Percentiles rank a stretch among this genome's conserved stretches.
These are phyloP conservation scores for Xylariomycetidae sp. DNA, from an alignment of 2,329 filamentous ascomycete genomes.

Conservation along the genomic window DNA sequence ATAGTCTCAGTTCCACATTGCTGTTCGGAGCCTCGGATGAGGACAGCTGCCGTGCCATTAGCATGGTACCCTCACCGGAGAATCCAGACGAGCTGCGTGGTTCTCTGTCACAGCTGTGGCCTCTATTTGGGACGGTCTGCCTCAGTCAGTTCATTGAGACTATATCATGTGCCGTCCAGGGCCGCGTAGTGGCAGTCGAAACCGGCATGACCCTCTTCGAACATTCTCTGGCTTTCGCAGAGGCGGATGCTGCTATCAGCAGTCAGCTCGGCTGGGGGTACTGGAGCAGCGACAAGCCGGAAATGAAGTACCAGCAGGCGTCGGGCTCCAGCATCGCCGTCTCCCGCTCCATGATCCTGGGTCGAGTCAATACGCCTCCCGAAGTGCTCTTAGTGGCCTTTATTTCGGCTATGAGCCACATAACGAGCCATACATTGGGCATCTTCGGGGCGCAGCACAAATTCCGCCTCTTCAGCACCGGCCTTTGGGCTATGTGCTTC, in stretches of 20 bases:
- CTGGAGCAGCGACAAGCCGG: constrained; percentile 42
- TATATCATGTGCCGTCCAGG: constrained; percentile 80
- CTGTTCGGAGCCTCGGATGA: constrained; percentile 69
- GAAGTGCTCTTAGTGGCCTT: constrained; percentile 83
- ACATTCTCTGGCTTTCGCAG: constrained; percentile 90
- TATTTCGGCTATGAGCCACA: constrained; percentile 82
- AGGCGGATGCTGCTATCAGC: constrained; percentile 83
- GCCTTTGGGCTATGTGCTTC: constrained; percentile 84
- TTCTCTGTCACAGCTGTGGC: constrained; percentile 72
- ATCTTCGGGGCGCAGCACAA: constrained; percentile 72
- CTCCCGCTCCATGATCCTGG: constrained; percentile 63
- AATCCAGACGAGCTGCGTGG: constrained; percentile 56
- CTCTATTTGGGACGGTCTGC: constrained; percentile 63
- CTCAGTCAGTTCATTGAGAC: constrained; percentile 86
- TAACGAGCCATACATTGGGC: constrained; percentile 77
- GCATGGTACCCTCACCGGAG: constrained; percentile 59
- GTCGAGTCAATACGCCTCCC: constrained; percentile 78
- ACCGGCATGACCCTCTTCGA: constrained; percentile 96
- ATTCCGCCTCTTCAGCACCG: constrained; percentile 80
- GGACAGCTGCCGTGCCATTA: constrained; percentile 66
- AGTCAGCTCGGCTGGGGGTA: constrained; percentile 69
- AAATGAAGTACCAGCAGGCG: constrained; percentile 37
- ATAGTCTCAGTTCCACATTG: constrained; percentile 64
- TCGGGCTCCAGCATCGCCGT: constrained; percentile 40
- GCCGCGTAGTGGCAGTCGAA: constrained; percentile 71